Evolutionary conservation across 345 rosid species (phyloP).

Genomic region (Euphorbia lathyris): DNA sequence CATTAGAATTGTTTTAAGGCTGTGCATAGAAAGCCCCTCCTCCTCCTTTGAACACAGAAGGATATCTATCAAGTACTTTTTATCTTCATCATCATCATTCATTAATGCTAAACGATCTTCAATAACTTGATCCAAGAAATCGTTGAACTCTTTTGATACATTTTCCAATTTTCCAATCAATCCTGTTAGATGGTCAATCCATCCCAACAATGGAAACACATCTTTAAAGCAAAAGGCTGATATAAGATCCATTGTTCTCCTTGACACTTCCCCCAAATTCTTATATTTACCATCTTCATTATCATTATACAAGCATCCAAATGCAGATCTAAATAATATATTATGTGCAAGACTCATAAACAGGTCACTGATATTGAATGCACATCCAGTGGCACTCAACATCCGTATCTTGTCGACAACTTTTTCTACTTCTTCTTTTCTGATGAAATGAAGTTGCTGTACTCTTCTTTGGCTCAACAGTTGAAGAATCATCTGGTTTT

Average conservation of each 20-base stretch:
- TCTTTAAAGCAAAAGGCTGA: conserved; percentile 9
- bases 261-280: conserved; percentile 8
- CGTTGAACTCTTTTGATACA: background rate
- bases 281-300: background rate
- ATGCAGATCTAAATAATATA: conserved; percentile 5
- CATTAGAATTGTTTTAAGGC: conserved; percentile 10
- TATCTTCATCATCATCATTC: background rate
- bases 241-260: background rate
- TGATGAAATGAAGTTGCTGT: conserved; percentile 6
- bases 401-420: background rate
- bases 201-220: conserved; percentile 8
- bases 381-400: background rate
- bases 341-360: conserved; percentile 6
- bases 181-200: conserved; percentile 9
- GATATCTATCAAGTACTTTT: conserved; percentile 10
- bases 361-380: conserved; percentile 18
- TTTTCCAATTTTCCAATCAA: background rate
- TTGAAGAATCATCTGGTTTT: conserved; percentile 17
- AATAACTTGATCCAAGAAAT: conserved; percentile 15
- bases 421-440: conserved; percentile 13
- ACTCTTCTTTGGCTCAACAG: conserved; percentile 23
- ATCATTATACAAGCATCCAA: conserved; percentile 14
- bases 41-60: conserved; percentile 12
- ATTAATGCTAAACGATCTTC: background rate
- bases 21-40: conserved; percentile 6